Evolutionary conservation across 2,329 filamentous ascomycete genomes (phyloP).

Genomic region (Fulvia fulva): DNA sequence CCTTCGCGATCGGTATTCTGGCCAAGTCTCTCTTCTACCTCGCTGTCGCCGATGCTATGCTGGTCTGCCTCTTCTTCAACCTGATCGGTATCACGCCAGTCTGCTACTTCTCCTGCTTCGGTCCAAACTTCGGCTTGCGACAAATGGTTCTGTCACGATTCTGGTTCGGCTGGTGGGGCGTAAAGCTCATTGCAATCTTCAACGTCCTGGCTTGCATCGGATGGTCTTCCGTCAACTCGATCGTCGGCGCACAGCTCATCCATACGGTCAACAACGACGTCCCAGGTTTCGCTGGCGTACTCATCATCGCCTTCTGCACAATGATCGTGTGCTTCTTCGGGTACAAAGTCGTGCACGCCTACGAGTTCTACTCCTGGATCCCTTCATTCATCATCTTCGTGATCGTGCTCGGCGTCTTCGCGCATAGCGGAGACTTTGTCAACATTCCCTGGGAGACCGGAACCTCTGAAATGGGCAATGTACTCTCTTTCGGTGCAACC

Average conservation of each 20-base stretch:
- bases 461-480: conserved; percentile 54
- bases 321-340: conserved; percentile 69
- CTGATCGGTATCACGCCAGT: conserved; percentile 68
- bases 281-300: conserved; percentile 68
- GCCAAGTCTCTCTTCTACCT: conserved; percentile 65
- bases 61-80: conserved; percentile 73
- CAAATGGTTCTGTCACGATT: conserved; percentile 79
- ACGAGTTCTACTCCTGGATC: conserved; percentile 73
- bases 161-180: conserved; percentile 59
- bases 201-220: conserved; percentile 68
- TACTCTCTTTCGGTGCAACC: conserved; percentile 63
- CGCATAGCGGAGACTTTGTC: conserved; percentile 61
- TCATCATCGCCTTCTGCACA: conserved; percentile 67
- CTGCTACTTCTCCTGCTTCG: conserved; percentile 74
- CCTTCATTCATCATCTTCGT: conserved; percentile 70
- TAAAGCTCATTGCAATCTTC: conserved; percentile 56
- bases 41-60: conserved; percentile 67
- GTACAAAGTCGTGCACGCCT: conserved; percentile 71
- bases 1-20: conserved; percentile 71
- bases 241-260: conserved; percentile 74
- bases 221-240: conserved; percentile 73
- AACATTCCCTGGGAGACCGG: conserved; percentile 58
- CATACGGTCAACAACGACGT: conserved; percentile 67
- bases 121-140: conserved; percentile 67
- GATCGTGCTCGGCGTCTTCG: conserved; percentile 65